Conservation (phyloP, 768 basidiomycete genomes). For the Psilocybe sp. region DNA sequence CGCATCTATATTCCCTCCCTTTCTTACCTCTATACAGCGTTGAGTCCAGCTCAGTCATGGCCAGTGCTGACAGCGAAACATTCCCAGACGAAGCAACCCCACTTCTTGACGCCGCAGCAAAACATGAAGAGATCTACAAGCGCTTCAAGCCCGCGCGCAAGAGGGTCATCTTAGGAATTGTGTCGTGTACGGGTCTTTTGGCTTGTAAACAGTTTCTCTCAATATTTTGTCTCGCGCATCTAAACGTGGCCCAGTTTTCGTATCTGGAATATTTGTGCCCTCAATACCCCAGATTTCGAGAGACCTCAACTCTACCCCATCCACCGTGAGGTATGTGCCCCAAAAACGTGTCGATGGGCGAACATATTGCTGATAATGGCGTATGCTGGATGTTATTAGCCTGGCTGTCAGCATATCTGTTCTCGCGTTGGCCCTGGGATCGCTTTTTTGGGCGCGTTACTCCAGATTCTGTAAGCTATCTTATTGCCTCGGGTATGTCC, state of each 20-base stretch:
- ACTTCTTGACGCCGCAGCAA: slow-evolving; percentile 2
- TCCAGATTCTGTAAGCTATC: slow-evolving; percentile 30
- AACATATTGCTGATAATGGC: background rate
- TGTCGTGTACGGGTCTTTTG: slow-evolving; percentile 13
- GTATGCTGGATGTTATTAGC: slow-evolving; percentile 1
- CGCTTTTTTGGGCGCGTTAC: slow-evolving; percentile 27
- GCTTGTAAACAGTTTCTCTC: slow-evolving; percentile 7
- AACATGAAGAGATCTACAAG: slow-evolving; percentile 15
- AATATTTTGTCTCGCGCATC: background rate
- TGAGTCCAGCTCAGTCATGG: no score
- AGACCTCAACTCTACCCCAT: slow-evolving; percentile 19
- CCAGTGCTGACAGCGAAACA: no score
- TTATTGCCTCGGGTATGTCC: background rate
- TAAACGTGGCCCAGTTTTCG: slow-evolving; percentile 5
- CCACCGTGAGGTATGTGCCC: slow-evolving; percentile 14
- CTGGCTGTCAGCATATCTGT: slow-evolving; percentile 31
- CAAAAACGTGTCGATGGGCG: background rate
- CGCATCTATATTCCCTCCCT: no score
- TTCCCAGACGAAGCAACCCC: slow-evolving; percentile 6
- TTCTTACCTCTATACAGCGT: no score
- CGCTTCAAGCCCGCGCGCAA: slow-evolving; percentile 16
- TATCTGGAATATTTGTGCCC: slow-evolving; percentile 24
- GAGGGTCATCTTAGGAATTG: slow-evolving; percentile 12
- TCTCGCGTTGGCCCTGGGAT: slow-evolving; percentile 27
- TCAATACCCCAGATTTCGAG: slow-evolving; percentile 22